Percentiles rank a stretch among this genome's conserved stretches.
Conservation (phyloP, 192 early-diverging fungal species). For the Gryganskiella cystojenkinii region DNA sequence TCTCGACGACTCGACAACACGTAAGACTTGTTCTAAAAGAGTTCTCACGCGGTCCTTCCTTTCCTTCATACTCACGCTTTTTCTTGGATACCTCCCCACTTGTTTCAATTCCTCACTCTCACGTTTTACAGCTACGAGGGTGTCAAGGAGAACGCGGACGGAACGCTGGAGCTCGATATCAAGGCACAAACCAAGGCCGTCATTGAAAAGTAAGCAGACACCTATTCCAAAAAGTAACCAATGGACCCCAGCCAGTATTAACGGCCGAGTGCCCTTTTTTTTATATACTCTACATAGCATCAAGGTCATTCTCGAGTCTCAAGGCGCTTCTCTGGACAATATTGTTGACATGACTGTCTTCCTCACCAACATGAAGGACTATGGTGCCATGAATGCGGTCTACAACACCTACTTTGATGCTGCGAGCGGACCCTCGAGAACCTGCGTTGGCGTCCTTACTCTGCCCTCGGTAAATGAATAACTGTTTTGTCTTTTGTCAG, state of each 20-base stretch:
- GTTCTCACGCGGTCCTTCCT: neutral
- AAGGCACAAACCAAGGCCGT: constrained; percentile 71
- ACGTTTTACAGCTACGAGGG: constrained; percentile 45
- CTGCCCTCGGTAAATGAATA: constrained; percentile 61
- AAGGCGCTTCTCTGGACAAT: constrained; percentile 64
- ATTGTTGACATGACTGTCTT: constrained; percentile 80
- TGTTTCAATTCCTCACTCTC: neutral
- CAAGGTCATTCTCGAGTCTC: constrained; percentile 59
- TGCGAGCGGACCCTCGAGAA: constrained; percentile 67
- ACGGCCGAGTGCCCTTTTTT: too few species aligned
- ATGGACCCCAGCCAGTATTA: too few species aligned
- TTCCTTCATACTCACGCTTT: neutral
- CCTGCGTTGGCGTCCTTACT: constrained; percentile 72
- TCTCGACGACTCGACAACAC: constrained; percentile 69
- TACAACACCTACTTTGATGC: constrained; percentile 75
- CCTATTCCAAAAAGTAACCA: too few species aligned
- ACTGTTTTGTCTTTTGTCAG: too few species aligned
- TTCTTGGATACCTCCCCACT: neutral
- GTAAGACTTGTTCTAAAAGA: constrained; percentile 16
- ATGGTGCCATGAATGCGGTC: constrained; percentile 70
- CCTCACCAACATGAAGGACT: constrained; percentile 75
- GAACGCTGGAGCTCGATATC: constrained; percentile 68
- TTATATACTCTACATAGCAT: constrained; percentile 66
- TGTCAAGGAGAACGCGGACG: constrained; percentile 62
- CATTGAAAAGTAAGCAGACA: constrained; percentile 72